Evolutionary conservation across 768 basidiomycete species (phyloP).

Genomic region (Leccinellum rugosiceps): DNA sequence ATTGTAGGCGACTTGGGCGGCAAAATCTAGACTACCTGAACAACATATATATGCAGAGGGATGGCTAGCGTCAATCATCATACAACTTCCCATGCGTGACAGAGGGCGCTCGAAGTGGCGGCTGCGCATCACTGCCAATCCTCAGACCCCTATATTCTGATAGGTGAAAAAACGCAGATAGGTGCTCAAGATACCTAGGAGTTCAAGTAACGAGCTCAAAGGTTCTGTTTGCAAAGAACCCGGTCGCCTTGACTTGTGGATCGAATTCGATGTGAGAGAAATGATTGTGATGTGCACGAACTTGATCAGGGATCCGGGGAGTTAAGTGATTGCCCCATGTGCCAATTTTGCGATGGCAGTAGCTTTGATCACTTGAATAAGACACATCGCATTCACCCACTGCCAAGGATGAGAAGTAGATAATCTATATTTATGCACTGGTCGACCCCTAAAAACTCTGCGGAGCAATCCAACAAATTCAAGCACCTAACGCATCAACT

Average conservation of each 20-base stretch:
- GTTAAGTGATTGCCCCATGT: neutral
- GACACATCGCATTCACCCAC: neutral
- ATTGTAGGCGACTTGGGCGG: too few relatives aligned
- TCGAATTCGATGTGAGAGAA: neutral
- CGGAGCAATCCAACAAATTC: too few relatives aligned
- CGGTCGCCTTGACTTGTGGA: neutral
- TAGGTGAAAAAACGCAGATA: neutral
- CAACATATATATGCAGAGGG: neutral
- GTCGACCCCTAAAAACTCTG: neutral
- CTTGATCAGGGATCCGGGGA: neutral
- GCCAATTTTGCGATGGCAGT: neutral
- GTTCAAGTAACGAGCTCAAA: neutral
- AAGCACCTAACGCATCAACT: neutral
- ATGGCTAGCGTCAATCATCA: neutral
- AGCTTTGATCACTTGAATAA: neutral
- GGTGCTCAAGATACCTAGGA: too few relatives aligned
- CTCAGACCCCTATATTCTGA: neutral
- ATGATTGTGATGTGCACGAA: neutral
- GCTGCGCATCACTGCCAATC: neutral
- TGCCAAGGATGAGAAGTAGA: neutral
- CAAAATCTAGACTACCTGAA: neutral
- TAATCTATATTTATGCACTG: neutral
- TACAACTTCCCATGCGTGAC: neutral
- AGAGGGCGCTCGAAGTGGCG: neutral
- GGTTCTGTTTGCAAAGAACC: neutral